Conservation (phyloP, 2,329 filamentous ascomycete genomes). For the Verticillium alfalfae region DNA sequence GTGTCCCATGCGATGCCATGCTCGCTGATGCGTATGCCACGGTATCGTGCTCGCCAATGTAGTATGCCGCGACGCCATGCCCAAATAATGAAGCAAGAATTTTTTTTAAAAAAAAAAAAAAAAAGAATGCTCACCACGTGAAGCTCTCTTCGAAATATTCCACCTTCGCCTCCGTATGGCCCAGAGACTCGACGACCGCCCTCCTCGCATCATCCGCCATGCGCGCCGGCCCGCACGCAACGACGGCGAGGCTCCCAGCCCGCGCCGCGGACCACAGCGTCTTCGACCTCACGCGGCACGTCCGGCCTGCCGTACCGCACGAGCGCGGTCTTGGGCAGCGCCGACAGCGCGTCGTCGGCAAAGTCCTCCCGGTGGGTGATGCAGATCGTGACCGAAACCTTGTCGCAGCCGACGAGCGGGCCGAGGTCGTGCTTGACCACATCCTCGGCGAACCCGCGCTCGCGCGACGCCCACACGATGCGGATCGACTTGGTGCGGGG, state of each 20-base stretch:
- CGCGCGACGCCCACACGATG: conserved; percentile 38
- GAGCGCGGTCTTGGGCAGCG: conserved; percentile 11
- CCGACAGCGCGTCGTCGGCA: not conserved
- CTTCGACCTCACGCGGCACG: conserved; percentile 22
- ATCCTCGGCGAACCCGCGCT: conserved; percentile 28
- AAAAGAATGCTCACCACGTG: conserved; percentile 25
- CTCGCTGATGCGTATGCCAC: not conserved
- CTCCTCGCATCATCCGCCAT: conserved; percentile 38
- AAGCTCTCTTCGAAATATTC: conserved; percentile 40
- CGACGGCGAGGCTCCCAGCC: conserved; percentile 24
- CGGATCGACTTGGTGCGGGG: conserved; percentile 17
- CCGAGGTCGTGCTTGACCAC: conserved; percentile 26
- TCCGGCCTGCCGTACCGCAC: conserved; percentile 24
- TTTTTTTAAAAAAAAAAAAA: not conserved
- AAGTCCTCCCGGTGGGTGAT: conserved; percentile 17
- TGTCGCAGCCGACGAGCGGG: conserved; percentile 17
- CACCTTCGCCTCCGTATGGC: conserved; percentile 16
- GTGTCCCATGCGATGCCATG: not conserved
- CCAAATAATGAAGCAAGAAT: not conserved
- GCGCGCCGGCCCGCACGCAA: conserved; percentile 36
- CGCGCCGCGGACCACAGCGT: conserved; percentile 5
- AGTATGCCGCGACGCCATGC: not conserved
- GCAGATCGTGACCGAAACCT: conserved; percentile 29
- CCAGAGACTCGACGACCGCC: conserved; percentile 25
- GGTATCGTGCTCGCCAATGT: not conserved